Evolutionary conservation across 495 filamentous ascomycete species (phyloP), one percentile per base, ranked within the genome.

Genomic region (Aspergillus bridgeri): DNA sequence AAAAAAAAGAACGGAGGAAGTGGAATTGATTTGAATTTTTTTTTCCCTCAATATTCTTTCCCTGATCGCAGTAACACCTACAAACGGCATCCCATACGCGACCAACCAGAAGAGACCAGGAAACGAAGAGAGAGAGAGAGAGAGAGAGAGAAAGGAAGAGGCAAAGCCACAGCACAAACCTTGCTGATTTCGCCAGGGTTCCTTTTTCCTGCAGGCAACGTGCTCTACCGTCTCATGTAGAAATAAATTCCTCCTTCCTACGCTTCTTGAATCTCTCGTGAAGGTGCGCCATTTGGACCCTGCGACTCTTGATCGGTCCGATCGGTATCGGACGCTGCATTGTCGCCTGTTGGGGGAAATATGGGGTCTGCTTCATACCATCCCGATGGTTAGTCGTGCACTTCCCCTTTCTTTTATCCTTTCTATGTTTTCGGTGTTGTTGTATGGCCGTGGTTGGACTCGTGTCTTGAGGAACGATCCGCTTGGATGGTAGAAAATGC

Each of bases 331-430:
- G 60, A 55, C 60, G 57, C 49, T 63, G 53, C 48, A 51, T 55
- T 53, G 53, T 62, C 61, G 21, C 48, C 53, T 54, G 46, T 43
- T 55, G 54, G 61, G 51, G 48, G 64, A 65, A 74, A 59, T 62
- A 77, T 77, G 74, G 73, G 72, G 64, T 64, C 74, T 53, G 63
- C 64, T 59, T 59, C 68, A 60, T 70, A 68, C 55, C 70, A 71
- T 60, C 64, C 65, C 47, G 74, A 77, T 73, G 74, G 74, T 77
- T 60, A 77, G 74, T 77, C 51, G 52, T 50, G 54, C 38, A 43
- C 53, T 58, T 61, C 58, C 60, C 54, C 50, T 62, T 60, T 56
- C 56, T 48, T 50, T 56, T 46, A 51, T 69, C 71, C 61, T 62
- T 64, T 56, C 61, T n/a, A n/a, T n/a, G 68, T 56, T 47, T 55